phyloP scores from a whole-genome alignment of 2,329 filamentous ascomycete species.

The Fusarium sp. region DNA sequence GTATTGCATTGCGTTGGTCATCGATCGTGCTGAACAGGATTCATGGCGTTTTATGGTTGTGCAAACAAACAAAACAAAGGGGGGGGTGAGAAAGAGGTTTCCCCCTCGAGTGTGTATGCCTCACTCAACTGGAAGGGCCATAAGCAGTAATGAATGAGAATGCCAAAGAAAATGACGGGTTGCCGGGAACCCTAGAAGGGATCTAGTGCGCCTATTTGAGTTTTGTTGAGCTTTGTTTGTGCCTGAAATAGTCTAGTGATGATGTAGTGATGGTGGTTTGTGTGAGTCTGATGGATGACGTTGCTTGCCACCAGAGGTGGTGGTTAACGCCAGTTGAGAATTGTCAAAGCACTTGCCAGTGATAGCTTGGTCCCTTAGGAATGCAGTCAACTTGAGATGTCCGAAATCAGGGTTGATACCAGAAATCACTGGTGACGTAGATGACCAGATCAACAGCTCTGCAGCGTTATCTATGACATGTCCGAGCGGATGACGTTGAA shows the following conservation, averaged over 20 bases:
- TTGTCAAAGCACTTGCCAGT: background rate
- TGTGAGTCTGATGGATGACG: constrained; percentile 23
- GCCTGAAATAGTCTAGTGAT: constrained; percentile 10
- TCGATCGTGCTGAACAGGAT: constrained; percentile 40
- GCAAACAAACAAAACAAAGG: constrained; percentile 18
- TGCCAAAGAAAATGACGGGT: constrained; percentile 11
- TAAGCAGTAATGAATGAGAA: constrained; percentile 39
- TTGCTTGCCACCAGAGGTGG: constrained; percentile 23
- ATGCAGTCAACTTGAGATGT: background rate
- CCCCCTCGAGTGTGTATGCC: constrained; percentile 14
- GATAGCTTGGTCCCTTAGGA: background rate
- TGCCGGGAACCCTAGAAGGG: background rate
- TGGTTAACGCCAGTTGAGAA: background rate
- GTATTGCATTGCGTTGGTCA: constrained; percentile 45
- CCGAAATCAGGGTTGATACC: constrained; percentile 2
- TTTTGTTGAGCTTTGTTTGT: constrained; percentile 9
- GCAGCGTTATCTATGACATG: background rate
- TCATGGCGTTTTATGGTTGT: constrained; percentile 45
- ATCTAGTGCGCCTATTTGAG: constrained; percentile 9
- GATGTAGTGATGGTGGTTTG: constrained; percentile 3
- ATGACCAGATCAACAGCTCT: background rate
- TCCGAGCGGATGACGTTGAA: background rate
- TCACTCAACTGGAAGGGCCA: constrained; percentile 29
- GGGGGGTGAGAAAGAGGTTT: constrained; percentile 12
- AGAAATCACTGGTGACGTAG: background rate